These are phyloP conservation scores for Heracleum sosnowskyi DNA, from an alignment of 129 eudicot genomes.

Conservation along the genomic window DNA sequence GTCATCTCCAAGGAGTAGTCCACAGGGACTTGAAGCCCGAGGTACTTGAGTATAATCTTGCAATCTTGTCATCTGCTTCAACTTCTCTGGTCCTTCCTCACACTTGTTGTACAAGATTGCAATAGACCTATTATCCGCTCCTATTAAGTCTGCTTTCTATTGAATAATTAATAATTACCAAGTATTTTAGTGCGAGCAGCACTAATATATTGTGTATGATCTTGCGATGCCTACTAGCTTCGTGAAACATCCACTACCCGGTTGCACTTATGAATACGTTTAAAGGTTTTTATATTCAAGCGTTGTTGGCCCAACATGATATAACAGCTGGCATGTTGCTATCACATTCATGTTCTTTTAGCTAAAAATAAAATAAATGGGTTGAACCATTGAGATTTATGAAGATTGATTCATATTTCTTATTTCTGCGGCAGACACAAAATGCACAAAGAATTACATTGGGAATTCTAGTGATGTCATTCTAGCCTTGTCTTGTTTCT, in stretches of 20 bases:
- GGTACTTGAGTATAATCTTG: constrained; percentile 33
- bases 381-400: neutral
- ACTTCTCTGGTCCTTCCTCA: neutral
- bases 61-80: neutral
- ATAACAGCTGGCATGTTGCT: neutral
- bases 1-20: constrained; percentile 98
- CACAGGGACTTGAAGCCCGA: constrained; percentile 98
- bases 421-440: neutral
- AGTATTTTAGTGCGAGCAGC: neutral
- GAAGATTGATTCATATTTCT: neutral
- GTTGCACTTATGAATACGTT: neutral
- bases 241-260: neutral
- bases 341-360: neutral
- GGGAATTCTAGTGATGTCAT: neutral
- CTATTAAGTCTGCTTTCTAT: neutral
- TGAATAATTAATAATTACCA: neutral
- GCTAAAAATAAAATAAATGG: neutral
- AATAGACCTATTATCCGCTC: neutral
- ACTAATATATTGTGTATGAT: neutral
- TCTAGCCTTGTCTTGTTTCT: neutral
- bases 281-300: neutral
- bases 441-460: neutral
- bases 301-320: neutral
- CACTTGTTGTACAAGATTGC: neutral
- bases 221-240: neutral